Base-by-base conservation (phyloP, 352 stramenopile species). In the Albugo candida region DNA sequence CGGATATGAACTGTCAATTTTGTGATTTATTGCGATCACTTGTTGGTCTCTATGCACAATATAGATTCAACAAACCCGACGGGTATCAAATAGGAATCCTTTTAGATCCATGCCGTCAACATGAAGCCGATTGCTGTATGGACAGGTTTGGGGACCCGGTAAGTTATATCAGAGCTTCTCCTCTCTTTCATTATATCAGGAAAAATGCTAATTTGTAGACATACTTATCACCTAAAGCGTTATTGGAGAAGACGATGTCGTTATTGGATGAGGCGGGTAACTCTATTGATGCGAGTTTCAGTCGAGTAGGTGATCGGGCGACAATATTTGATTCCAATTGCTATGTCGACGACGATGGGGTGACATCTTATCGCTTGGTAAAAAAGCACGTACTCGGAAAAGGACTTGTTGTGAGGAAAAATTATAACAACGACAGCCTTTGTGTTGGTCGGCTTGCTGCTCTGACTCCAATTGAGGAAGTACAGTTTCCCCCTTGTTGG, bases 101-200 rank as follows among this genome's bases (percentile, higher is more conserved):
- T 35, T 20, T 92, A 35, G 73, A 92, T 52, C 79, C 79, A n/a
- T 92, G 79, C 41, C 64, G 65, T 3, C 50, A 67, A 34, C 72
- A 61, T 11, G 41, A 54, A 0, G 43, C 54, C 19, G 68, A 85
- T 51, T 92, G 79, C 55, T 92, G 79, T 48, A 63, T 61, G 12
- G 72, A 89, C 54, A 69, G 65, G 11, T 92, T 88, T 39, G 79
- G 79, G 34, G 72, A 87, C 47, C 76, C 79, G 2, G 74, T 79
- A 19, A 38, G 54, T 47, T 36, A 13, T 13, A 19, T 18, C 3
- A 0, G 21, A 11, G 24, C 14, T 16, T n/a, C 18, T 19, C 11
- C 2, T 10, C 17, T 49, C 24, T 59, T 47, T 35, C 5, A 54
- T 31, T 59, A 16, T 27, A 3, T 8, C 20, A 8, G 3, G 38